Evolutionary conservation across 1,139 yeast species (phyloP).

Genomic region (Waltiozyma solani): DNA sequence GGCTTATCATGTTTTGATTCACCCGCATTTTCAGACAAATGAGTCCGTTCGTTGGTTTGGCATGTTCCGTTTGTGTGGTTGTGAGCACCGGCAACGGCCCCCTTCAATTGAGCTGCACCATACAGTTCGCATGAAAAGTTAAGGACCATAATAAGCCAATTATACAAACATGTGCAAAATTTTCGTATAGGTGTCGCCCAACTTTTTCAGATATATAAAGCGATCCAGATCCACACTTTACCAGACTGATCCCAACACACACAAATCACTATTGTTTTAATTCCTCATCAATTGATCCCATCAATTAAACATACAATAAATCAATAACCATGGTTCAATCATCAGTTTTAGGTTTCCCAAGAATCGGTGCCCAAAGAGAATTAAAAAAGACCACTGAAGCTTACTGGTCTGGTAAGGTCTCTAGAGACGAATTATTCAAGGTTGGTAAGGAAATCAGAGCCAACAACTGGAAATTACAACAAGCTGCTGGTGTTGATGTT

Average conservation of each 20-base stretch:
- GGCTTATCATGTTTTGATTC: not conserved
- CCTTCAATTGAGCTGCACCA: too few species aligned
- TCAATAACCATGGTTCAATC: constrained; percentile 69
- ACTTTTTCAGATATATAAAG: not conserved
- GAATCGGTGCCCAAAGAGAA: constrained; percentile 98
- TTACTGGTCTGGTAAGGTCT: constrained; percentile 94
- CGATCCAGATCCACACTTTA: not conserved
- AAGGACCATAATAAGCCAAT: too few species aligned
- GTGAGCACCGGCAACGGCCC: too few species aligned
- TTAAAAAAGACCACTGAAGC: constrained; percentile 97
- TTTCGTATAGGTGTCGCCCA: not conserved
- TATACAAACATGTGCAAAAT: not conserved
- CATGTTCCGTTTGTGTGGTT: not conserved
- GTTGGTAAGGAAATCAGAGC: constrained; percentile 95
- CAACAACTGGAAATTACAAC: constrained; percentile 95
- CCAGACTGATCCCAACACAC: not conserved
- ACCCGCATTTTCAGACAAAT: not conserved
- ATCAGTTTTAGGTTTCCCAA: constrained; percentile 98
- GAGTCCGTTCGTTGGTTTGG: not conserved
- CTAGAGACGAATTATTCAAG: constrained; percentile 78
- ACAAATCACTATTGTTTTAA: not conserved
- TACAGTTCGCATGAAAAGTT: too few species aligned
- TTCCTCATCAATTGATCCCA: not conserved
- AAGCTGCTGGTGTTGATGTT: constrained; percentile 94
- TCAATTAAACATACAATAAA: constrained; percentile 1